A percentile compares a stretch with the other conserved stretches of the same genome.
Conservation (phyloP, 768 basidiomycete genomes). For the Artomyces pyxidatus region DNA sequence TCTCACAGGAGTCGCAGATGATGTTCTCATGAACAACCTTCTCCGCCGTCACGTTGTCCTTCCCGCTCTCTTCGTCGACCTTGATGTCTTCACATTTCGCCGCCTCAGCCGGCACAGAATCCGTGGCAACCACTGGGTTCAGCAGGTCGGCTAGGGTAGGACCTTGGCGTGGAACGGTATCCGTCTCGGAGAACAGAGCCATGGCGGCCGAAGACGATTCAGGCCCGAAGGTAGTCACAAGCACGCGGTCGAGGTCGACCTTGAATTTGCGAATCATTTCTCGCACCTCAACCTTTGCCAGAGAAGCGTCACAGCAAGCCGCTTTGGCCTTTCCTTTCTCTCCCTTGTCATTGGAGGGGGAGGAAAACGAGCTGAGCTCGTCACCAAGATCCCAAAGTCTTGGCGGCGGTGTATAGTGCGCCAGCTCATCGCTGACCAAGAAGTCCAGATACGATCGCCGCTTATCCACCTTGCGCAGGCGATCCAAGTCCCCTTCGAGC, state of each 20-base stretch:
- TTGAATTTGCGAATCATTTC: constrained; percentile 43
- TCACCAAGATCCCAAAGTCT: too few species aligned
- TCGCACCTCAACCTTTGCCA: constrained; percentile 43
- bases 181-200: too few species aligned
- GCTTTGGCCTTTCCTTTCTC: constrained; percentile 1
- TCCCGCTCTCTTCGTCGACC: not conserved
- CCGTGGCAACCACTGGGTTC: too few species aligned
- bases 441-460: too few species aligned
- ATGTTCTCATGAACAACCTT: constrained; percentile 43
- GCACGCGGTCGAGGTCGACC: constrained; percentile 39
- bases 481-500: too few species aligned
- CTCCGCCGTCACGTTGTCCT: not conserved
- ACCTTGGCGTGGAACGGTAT: too few species aligned
- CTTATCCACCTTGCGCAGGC: too few species aligned
- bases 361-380: too few species aligned
- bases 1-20: constrained; percentile 58
- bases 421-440: too few species aligned
- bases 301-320: constrained; percentile 37
- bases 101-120: too few species aligned
- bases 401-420: too few species aligned
- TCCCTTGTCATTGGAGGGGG: not conserved
- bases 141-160: too few species aligned
- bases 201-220: constrained; percentile 3
- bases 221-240: constrained; percentile 31
- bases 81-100: not conserved